Evolutionary conservation across 2,329 filamentous ascomycete genomes (phyloP), one percentile per base, ranked within the genome.

Genomic region (Coniochaeta sp.): DNA sequence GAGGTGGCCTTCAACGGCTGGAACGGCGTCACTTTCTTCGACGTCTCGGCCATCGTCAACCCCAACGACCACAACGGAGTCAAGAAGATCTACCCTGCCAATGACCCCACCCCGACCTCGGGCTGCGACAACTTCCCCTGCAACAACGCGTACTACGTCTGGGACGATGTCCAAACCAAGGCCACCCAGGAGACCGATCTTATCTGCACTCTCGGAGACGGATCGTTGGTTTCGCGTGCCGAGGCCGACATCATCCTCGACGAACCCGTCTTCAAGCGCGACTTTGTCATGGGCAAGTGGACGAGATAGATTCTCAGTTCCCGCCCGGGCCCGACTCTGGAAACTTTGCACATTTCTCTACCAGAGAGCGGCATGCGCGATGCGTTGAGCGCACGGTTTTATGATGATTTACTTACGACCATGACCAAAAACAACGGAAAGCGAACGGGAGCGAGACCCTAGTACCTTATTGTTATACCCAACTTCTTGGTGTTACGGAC

Each of bases 41-140:
- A 79, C 61, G 74, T 79, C 56, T 79, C 76, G 14, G 76, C 77
- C 65, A 77, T 79, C 58, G 73, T 77, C 67, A 72, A 78, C 69
- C 68, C 74, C 17, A 55, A 67, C 58, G 76, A 79, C 66, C 61
- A 65, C 55, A 62, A 71, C 57, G 75, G 74, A 65, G 70, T 79
- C 57, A 72, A 75, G 66, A 61, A 70, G 68, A 69, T 79, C 61
- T 77, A 57, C 52, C 65, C 60, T 38, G 52, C 36, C 30, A 28
- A 44, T 19, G 42, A 56, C 17, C 34, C 40, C 6, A 34, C 38
- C 12, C 59, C 62, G 6, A 54, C 44, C 55, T 75, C 74, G 5
- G 77, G 77, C 42, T 79, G 77, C 70, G 66, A 69, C 44, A 56
- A 10, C n/a, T 78, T 74, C 67, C 73, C 73, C 24, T 79, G 77